A percentile compares a stretch with the other conserved stretches of the same genome.
phyloP scores from a whole-genome alignment of 2,329 filamentous ascomycete genomes.

The Aspergillus ustus region DNA sequence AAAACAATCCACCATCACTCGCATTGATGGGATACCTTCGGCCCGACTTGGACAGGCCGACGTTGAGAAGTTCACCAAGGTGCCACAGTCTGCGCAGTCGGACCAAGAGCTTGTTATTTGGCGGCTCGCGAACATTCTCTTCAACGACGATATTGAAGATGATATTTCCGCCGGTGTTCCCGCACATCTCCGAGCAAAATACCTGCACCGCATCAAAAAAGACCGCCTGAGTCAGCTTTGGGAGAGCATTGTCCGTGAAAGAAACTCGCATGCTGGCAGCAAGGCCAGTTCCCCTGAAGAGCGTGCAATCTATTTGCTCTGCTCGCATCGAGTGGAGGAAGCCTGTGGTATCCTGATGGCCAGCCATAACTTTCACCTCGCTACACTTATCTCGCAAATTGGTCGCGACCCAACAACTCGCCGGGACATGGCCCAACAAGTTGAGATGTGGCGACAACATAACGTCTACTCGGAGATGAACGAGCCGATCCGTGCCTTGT shows the following conservation, averaged over 20 bases:
- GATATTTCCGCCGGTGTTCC: conserved; percentile 51
- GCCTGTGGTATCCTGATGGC: conserved; percentile 80
- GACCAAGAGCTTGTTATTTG: conserved; percentile 64
- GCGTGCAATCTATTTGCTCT: conserved; percentile 79
- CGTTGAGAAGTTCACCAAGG: conserved; percentile 39
- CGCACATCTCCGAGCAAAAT: conserved; percentile 43
- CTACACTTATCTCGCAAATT: conserved; percentile 81
- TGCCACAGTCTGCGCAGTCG: conserved; percentile 32
- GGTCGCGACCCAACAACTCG: conserved; percentile 72
- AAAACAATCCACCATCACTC: conserved; percentile 49
- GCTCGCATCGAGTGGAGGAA: conserved; percentile 76
- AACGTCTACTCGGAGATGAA: conserved; percentile 87
- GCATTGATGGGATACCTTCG: conserved; percentile 64
- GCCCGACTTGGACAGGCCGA: conserved; percentile 44
- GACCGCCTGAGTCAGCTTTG: conserved; percentile 51
- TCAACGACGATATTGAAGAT: conserved; percentile 66
- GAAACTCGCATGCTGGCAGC: conserved; percentile 70
- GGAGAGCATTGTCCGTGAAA: conserved; percentile 56
- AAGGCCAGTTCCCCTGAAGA: conserved; percentile 72
- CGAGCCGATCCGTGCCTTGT: conserved; percentile 81
- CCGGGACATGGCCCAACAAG: conserved; percentile 76
- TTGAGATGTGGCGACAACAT: conserved; percentile 81
- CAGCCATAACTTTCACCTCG: conserved; percentile 80
- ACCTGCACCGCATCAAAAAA: conserved; percentile 52
- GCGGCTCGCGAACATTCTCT: conserved; percentile 84